Conservation (phyloP, 148 eudicot species). For the Rhododendron ferrugineum region DNA sequence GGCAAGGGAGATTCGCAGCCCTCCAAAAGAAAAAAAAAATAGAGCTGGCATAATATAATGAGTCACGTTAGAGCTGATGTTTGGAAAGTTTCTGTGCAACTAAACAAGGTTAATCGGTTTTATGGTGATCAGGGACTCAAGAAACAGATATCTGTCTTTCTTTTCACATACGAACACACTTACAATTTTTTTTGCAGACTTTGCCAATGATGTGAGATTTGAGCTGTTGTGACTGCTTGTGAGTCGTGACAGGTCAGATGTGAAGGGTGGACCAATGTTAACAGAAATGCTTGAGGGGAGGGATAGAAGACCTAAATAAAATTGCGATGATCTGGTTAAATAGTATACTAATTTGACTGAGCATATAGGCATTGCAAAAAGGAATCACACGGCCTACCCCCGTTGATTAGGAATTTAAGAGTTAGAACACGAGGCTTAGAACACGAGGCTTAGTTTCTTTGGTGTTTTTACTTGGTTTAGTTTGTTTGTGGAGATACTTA, state of each 20-base stretch:
- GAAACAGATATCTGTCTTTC: neutral
- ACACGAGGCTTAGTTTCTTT: neutral
- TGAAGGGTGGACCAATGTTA: neutral
- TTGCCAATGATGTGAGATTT: neutral
- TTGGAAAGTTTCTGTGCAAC: neutral
- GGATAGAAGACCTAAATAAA: neutral
- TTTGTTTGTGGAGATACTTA: neutral
- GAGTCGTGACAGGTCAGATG: neutral
- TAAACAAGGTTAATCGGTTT: neutral
- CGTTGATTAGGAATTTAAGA: neutral
- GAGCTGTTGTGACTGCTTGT: neutral
- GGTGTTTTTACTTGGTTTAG: neutral
- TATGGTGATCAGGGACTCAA: neutral
- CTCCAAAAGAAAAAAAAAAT: neutral
- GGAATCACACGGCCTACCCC: neutral
- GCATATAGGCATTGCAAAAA: neutral
- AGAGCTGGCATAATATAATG: neutral
- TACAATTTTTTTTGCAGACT: neutral
- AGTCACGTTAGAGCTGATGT: neutral
- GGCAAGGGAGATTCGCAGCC: neutral
- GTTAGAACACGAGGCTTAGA: neutral
- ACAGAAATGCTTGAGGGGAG: neutral
- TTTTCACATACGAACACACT: neutral
- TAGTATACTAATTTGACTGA: neutral
- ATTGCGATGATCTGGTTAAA: neutral